phyloP scores from a whole-genome alignment of 1,284 basidiomycete genomes.

The Tilletia indica region DNA sequence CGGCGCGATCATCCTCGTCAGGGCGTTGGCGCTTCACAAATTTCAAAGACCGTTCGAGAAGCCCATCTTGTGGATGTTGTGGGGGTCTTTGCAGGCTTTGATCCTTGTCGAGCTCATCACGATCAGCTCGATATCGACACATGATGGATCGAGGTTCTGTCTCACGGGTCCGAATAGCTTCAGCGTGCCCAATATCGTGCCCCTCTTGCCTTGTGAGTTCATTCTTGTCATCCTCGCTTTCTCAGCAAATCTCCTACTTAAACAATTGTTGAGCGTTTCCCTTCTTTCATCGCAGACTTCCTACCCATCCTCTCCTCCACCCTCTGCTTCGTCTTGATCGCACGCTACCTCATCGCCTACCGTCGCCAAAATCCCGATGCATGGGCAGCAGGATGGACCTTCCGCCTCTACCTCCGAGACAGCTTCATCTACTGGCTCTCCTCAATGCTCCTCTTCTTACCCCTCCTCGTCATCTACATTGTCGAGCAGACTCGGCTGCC shows the following conservation, averaged over 20 bases:
- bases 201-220: not conserved
- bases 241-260: too few relatives aligned
- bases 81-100: not conserved
- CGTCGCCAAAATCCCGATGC: not conserved
- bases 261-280: too few relatives aligned
- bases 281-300: not conserved
- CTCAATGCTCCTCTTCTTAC: not conserved
- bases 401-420: constrained; percentile 11
- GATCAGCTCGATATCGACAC: not conserved
- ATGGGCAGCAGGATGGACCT: not conserved
- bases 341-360: constrained; percentile 9
- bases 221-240: not conserved
- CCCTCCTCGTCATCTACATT: not conserved
- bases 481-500: not conserved
- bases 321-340: constrained; percentile 11
- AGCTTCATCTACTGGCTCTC: not conserved
- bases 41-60: constrained; percentile 3
- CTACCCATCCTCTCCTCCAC: constrained; percentile 12
- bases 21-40: constrained; percentile 1
- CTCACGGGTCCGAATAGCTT: not conserved
- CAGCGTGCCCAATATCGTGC: not conserved
- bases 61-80: not conserved
- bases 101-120: not conserved
- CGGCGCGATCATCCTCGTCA: not conserved
- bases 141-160: not conserved